Conservation (phyloP, 1,284 basidiomycete genomes). For the Athelia psychrophila region DNA sequence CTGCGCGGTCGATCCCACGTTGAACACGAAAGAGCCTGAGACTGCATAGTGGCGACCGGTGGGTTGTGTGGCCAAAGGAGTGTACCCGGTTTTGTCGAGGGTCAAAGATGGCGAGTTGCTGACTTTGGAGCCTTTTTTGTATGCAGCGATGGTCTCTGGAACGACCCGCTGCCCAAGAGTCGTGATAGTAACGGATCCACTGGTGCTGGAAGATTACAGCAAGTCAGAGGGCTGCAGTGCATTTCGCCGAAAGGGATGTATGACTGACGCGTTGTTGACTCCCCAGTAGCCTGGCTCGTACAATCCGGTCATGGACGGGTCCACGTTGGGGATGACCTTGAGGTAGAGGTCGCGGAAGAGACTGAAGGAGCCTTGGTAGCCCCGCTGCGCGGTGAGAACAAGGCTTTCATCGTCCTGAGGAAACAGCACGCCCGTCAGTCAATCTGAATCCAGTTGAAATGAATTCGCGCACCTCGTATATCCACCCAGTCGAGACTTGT, state of each 20-base stretch:
- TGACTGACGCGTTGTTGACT: background rate
- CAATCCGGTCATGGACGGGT: background rate
- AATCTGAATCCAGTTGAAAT: background rate
- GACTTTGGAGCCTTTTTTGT: background rate
- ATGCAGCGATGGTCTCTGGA: background rate
- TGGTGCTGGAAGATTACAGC: no score
- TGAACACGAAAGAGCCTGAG: background rate
- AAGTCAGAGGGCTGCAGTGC: no score
- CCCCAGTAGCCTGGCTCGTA: background rate
- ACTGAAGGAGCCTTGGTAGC: conserved; percentile 1
- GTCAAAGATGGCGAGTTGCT: background rate
- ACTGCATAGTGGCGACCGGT: background rate
- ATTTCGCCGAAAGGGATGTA: no score
- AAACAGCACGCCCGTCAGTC: background rate
- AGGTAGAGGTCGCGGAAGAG: conserved; percentile 1
- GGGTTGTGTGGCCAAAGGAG: background rate
- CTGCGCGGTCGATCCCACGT: background rate
- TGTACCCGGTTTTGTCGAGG: background rate
- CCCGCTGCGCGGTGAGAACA: background rate
- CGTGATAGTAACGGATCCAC: background rate
- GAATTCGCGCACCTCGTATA: background rate
- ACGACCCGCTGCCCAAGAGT: conserved; percentile 1
- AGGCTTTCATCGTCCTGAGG: background rate
- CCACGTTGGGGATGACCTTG: conserved; percentile 1
- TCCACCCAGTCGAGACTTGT: background rate